phyloP scores from a whole-genome alignment of 106 monocot genomes.

The Dactylorhiza incarnata region DNA sequence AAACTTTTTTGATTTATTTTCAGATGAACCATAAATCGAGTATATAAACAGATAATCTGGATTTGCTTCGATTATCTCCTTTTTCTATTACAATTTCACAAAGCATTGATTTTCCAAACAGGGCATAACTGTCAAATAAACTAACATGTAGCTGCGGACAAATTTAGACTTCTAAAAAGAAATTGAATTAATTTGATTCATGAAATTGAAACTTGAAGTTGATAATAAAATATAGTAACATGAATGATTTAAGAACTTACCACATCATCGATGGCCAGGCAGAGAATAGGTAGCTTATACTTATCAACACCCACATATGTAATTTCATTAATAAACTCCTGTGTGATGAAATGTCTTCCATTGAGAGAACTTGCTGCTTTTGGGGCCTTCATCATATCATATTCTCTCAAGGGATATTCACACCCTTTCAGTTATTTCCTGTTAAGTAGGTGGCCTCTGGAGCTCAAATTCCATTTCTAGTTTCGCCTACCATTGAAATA shows the following conservation, averaged over 20 bases:
- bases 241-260: conserved; percentile 21
- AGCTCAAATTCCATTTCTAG: conserved; percentile 54
- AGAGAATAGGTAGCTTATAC: conserved; percentile 48
- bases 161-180: too few relatives aligned
- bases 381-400: conserved; percentile 65
- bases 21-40: too few relatives aligned
- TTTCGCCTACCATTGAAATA: conserved; percentile 32
- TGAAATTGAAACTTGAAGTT: too few relatives aligned
- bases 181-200: too few relatives aligned
- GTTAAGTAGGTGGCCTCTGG: conserved; percentile 53
- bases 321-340: conserved; percentile 82
- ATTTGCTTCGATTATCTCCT: too few relatives aligned
- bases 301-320: conserved; percentile 49
- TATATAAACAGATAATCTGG: too few relatives aligned
- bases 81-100: too few relatives aligned
- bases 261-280: conserved; percentile 97
- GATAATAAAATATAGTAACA: too few relatives aligned
- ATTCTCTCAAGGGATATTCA: conserved; percentile 57
- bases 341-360: conserved; percentile 50
- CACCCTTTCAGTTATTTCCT: conserved; percentile 57
- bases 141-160: too few relatives aligned
- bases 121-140: too few relatives aligned
- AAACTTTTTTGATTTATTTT: too few relatives aligned
- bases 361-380: conserved; percentile 72
- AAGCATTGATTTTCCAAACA: too few relatives aligned